Conservation (phyloP, 1,284 basidiomycete species). For the Ustilago vetiveriae region DNA sequence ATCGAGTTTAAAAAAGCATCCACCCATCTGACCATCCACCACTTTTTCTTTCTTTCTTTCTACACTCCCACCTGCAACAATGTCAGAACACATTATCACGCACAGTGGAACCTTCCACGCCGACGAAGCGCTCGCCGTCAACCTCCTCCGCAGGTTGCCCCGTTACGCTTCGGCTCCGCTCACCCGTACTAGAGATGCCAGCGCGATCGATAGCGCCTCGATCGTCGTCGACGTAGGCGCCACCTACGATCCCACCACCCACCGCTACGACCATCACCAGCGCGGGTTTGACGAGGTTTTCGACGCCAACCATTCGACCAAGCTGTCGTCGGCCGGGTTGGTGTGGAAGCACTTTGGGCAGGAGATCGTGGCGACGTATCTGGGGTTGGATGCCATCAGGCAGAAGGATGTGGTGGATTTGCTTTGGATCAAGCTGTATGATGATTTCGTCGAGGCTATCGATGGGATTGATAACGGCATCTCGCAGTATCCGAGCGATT, state of each 20-base stretch:
- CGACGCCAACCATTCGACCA: conserved; percentile 80
- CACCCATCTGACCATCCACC: not conserved
- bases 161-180: conserved; percentile 73
- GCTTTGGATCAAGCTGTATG: conserved; percentile 90
- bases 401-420: conserved; percentile 76
- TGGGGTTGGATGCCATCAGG: conserved; percentile 69
- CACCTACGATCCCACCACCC: conserved; percentile 80
- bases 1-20: conserved; percentile 2
- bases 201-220: conserved; percentile 81
- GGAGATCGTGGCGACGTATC: conserved; percentile 80
- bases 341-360: conserved; percentile 85
- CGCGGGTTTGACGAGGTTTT: conserved; percentile 90
- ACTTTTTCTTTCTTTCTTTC: not conserved
- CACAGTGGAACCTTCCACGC: conserved; percentile 97
- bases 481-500: conserved; percentile 53
- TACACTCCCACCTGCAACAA: too few species aligned
- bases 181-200: conserved; percentile 77
- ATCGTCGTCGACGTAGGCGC: conserved; percentile 99
- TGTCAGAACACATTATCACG: conserved; percentile 70
- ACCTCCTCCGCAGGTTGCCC: conserved; percentile 81
- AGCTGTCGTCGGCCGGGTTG: conserved; percentile 90
- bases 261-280: conserved; percentile 95
- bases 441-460: conserved; percentile 89
- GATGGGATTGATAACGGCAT: conserved; percentile 82
- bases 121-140: conserved; percentile 94